Base-by-base conservation (phyloP, 495 filamentous ascomycete species). In the Pyrenopolyporus hunteri region DNA sequence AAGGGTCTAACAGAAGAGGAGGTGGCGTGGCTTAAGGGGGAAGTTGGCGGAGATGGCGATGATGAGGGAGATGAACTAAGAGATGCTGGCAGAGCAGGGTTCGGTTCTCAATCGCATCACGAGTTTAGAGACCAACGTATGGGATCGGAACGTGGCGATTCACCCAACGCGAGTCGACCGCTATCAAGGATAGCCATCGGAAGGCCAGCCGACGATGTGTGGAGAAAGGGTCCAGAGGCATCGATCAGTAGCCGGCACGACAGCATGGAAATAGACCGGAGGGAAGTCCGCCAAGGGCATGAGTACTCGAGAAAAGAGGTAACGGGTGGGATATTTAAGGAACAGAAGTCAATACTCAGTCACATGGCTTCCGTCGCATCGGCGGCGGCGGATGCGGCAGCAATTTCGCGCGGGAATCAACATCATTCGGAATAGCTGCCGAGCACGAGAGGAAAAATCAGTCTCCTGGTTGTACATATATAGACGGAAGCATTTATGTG, bases 1-100 rank as follows among this genome's bases (percentile, higher is more conserved):
- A 87, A 85, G 57, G 84, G 87, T 50, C 82, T 93, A 42, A 86
- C 83, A 31, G 85, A 91, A 40, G 84, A 86, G 0, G 91, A 94
- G 67, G 60, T 91, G 6, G 63, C 56, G 2, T 68, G 64, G 33
- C 44, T 77, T 3, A 71, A 68, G 46, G 58, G 67, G 14, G 67
- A 72, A 51, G 37, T 45, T 2, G 17, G 51, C 6, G 69, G 64
- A 32, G 66, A 63, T 14, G 63, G 59, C 39, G 58, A 63, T 7
- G 67, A 73, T 4, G 65, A 64, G 4, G 63, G 47, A 45, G 69
- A 71, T 9, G 69, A 71, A 25, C 25, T 40, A 17, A 64, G 67
- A 29, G 69, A 58, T n/a, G 5, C 29, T 6, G 35, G 56, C 25
- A 69, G 63, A 59, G 6, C 22, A 40, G 37, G 44, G 19, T 71